Evolutionary conservation across 148 eudicot genomes (phyloP).

Genomic region (Persicaria maculosa): DNA sequence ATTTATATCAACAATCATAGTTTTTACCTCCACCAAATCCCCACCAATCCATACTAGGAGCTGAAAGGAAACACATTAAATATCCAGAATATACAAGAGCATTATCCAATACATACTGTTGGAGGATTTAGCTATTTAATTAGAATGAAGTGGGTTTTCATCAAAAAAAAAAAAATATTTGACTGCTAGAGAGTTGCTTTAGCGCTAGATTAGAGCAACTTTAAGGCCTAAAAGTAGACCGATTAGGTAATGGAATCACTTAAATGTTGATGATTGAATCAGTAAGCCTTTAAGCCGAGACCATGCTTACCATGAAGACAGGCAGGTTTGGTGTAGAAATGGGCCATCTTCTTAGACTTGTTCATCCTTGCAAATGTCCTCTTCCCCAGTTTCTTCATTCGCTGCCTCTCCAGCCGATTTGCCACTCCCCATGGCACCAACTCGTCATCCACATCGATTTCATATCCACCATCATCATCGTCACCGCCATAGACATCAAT

Average conservation of each 20-base stretch:
- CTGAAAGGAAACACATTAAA: background rate
- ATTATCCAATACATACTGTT: background rate
- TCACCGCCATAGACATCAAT: background rate
- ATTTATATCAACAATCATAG: slow-evolving; percentile 5
- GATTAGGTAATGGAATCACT: background rate
- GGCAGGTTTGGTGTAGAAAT: slow-evolving; percentile 33
- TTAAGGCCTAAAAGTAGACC: background rate
- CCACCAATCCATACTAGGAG: background rate
- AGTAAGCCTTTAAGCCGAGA: slow-evolving; percentile 24
- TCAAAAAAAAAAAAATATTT: too few relatives aligned
- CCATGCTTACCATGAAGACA: slow-evolving; percentile 54
- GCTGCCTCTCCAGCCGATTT: slow-evolving; percentile 34
- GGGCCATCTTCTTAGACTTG: slow-evolving; percentile 43
- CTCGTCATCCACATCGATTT: slow-evolving; percentile 54
- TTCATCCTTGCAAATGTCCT: slow-evolving; percentile 34
- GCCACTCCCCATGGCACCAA: slow-evolving; percentile 50
- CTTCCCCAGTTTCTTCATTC: slow-evolving; percentile 73
- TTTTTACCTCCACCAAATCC: background rate
- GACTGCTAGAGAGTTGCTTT: background rate
- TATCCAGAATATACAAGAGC: slow-evolving; percentile 11
- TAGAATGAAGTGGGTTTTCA: too few relatives aligned
- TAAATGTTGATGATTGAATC: background rate
- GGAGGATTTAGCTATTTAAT: too few relatives aligned
- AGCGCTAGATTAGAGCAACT: background rate
- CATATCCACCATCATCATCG: slow-evolving; percentile 25